Base-by-base conservation (phyloP, 75 land plant species). In the Ceratopteris richardii region DNA sequence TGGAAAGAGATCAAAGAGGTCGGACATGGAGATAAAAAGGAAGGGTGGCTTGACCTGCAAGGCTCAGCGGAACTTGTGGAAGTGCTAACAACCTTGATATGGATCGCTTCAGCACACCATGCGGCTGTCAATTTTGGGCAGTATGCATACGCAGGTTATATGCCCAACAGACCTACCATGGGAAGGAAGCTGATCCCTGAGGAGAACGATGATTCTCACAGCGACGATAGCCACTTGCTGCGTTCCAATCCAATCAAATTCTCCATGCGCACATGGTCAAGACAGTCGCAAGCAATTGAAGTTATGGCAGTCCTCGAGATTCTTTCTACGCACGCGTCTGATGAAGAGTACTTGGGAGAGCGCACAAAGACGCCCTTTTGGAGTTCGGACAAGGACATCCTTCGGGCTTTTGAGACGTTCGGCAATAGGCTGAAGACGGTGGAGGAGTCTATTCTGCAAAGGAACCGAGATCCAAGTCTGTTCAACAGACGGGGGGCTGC, bases 271-370 rank as follows among this genome's bases (percentile, higher is more conserved):
- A 9, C 37, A 33, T 3, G 3, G 37, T 33, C 9, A 33, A 33
- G 37, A 9, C 37, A 33, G 37, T 1, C 54, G 12, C 82, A 80
- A 36, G 73, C 83, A 12, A 67, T 74, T 0, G 54, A 21, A 10
- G 63, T 82, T 27, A 80, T 82, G 89, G 67, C 90, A 0, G 51
- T 75, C 17, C 33, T 82, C 20, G 79, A 87, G 44, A 56, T 73
- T 11, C 47, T 87, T 52, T 82, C 86, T 5, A 64, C 28, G 10
- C 91, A 87, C 52, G 75, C 84, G 0, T 61, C 61, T 0, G 81
- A 87, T 51, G 91, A 87, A 79, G 87, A 77, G 65, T 82, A 87
- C 36, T n/a, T 87, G 2, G 86, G 91, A 16, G 68, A 73, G 54
- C 57, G 68, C 48, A 33, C 37, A 33, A 9, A 33, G 37, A 58